Evolutionary conservation across 805 yeast species (phyloP).

Genomic region (Nadsonia fulvescens): DNA sequence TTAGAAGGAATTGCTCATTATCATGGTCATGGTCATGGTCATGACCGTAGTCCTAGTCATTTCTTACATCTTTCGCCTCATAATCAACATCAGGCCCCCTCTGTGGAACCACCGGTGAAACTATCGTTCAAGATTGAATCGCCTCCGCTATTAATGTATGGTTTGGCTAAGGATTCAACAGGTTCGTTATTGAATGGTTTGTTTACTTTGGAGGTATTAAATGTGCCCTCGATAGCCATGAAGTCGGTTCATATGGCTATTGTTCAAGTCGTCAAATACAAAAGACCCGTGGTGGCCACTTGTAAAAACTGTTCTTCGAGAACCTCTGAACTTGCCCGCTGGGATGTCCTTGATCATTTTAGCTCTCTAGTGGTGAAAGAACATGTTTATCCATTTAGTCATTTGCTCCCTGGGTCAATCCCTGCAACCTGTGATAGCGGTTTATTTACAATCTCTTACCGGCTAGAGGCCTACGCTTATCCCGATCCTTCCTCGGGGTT

Average conservation of each 20-base stretch:
- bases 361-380: conserved; percentile 44
- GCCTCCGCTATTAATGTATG: conserved; percentile 81
- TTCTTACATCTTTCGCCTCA: no score
- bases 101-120: conserved; percentile 7
- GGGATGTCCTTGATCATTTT: conserved; percentile 62
- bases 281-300: conserved; percentile 33
- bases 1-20: no score
- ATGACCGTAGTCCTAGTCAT: no score
- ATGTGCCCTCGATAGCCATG: conserved; percentile 24
- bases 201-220: conserved; percentile 39
- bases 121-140: conserved; percentile 52
- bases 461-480: conserved; percentile 37
- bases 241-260: conserved; percentile 44
- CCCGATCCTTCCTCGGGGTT: conserved; percentile 14
- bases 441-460: conserved; percentile 59
- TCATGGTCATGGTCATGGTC: no score
- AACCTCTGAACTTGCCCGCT: conserved; percentile 51
- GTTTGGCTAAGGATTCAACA: conserved; percentile 55
- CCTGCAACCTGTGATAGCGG: conserved; percentile 52
- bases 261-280: conserved; percentile 41
- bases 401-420: conserved; percentile 68
- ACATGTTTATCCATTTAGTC: conserved; percentile 86
- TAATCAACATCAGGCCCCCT: no score
- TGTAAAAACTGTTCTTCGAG: conserved; percentile 44
- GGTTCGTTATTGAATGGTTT: conserved; percentile 81